These are phyloP conservation scores for Artemisia argyi DNA, from an alignment of 129 eudicot genomes.

Conservation along the genomic window DNA sequence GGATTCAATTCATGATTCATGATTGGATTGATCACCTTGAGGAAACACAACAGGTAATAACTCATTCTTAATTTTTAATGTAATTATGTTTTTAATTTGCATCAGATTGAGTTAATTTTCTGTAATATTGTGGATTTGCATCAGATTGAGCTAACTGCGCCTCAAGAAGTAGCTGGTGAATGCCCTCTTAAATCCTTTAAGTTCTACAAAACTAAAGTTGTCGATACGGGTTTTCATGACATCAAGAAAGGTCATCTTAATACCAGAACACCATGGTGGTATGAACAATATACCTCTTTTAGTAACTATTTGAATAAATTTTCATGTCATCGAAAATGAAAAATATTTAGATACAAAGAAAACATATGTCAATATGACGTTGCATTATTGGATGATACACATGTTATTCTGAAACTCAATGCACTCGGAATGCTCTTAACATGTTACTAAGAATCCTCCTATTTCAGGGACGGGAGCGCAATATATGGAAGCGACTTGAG, in stretches of 20 bases:
- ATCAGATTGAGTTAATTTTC: background rate
- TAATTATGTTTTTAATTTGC: background rate
- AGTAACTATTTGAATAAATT: background rate
- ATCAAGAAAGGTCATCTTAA: conserved; percentile 52
- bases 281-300: conserved; percentile 17
- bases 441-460: background rate
- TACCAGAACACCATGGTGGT: conserved; percentile 76
- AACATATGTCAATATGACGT: too few relatives aligned
- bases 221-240: conserved; percentile 44
- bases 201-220: conserved; percentile 54
- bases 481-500: conserved; percentile 47
- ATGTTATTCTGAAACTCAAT: too few relatives aligned
- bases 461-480: conserved; percentile 58
- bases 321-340: too few relatives aligned
- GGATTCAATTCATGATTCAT: conserved; percentile 76
- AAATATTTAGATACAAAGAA: too few relatives aligned
- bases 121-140: background rate
- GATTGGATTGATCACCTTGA: conserved; percentile 78
- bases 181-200: conserved; percentile 63
- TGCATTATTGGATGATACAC: too few relatives aligned
- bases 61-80: background rate
- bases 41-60: conserved; percentile 48
- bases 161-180: conserved; percentile 51
- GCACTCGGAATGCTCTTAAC: too few relatives aligned
- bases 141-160: conserved; percentile 60